Percentiles rank a stretch among this genome's conserved stretches.
Evolutionary conservation across 768 basidiomycete genomes (phyloP).

Genomic region (Lactifluus volemus): DNA sequence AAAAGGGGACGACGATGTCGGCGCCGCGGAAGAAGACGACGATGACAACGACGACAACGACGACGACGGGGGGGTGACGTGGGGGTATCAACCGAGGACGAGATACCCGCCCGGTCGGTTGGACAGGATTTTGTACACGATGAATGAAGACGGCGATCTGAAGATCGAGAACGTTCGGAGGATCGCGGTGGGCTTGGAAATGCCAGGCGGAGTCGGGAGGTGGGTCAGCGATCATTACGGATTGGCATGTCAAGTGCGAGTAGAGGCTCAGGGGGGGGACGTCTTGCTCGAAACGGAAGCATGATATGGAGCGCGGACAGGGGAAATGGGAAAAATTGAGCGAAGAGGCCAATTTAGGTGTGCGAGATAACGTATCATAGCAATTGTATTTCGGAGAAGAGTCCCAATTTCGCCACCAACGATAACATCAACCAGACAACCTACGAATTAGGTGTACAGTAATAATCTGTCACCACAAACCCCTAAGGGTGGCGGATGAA

Average conservation of each 20-base stretch:
- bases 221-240: slow-evolving; percentile 70
- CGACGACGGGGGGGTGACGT: slow-evolving; percentile 42
- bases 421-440: too few relatives aligned
- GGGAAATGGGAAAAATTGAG: too few relatives aligned
- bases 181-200: slow-evolving; percentile 49
- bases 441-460: too few relatives aligned
- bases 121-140: slow-evolving; percentile 58
- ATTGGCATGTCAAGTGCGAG: slow-evolving; percentile 34
- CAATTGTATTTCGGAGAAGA: too few relatives aligned
- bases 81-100: slow-evolving; percentile 55
- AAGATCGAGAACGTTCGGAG: slow-evolving; percentile 44
- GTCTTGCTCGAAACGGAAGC: background rate
- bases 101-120: slow-evolving; percentile 45
- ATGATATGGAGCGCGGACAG: background rate
- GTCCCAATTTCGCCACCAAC: too few relatives aligned
- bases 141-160: slow-evolving; percentile 38
- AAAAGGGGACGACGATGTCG: slow-evolving; percentile 21
- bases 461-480: too few relatives aligned
- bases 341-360: too few relatives aligned
- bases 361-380: background rate
- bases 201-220: slow-evolving; percentile 26
- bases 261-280: slow-evolving; percentile 22
- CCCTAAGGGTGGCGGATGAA: too few relatives aligned
- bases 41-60: too few relatives aligned
- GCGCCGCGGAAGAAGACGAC: too few relatives aligned